A percentile compares a stretch with the other conserved stretches of the same genome.
Evolutionary conservation across 2,329 filamentous ascomycete genomes (phyloP).

Genomic region (Fusarium poae): DNA sequence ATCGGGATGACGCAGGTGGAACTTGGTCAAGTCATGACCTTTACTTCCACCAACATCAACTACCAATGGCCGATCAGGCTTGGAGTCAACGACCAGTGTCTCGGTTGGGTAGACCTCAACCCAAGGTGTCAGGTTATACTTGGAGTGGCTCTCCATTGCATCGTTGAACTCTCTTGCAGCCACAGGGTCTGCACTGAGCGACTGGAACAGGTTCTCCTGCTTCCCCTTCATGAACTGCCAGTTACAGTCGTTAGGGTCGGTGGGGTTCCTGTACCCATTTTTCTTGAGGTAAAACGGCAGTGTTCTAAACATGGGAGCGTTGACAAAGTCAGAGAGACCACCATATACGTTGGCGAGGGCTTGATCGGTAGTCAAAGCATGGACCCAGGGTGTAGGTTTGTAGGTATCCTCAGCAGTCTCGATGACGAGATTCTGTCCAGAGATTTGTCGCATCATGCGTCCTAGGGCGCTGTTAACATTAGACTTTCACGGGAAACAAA

Average conservation of each 20-base stretch:
- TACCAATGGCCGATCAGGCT: slow-evolving; percentile 49
- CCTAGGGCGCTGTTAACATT: slow-evolving; percentile 26
- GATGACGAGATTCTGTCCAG: slow-evolving; percentile 53
- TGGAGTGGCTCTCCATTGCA: slow-evolving; percentile 56
- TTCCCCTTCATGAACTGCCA: slow-evolving; percentile 52
- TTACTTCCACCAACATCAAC: slow-evolving; percentile 56
- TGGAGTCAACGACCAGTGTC: slow-evolving; percentile 46
- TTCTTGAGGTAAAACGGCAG: slow-evolving; percentile 52
- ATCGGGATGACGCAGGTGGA: slow-evolving; percentile 48
- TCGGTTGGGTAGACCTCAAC: slow-evolving; percentile 53
- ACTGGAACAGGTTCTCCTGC: slow-evolving; percentile 50
- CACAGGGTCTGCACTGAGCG: slow-evolving; percentile 48
- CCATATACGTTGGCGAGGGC: slow-evolving; percentile 52
- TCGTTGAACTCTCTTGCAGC: slow-evolving; percentile 53
- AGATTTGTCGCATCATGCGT: slow-evolving; percentile 54
- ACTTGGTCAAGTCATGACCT: slow-evolving; percentile 55
- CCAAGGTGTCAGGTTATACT: slow-evolving; percentile 56
- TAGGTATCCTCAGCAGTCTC: slow-evolving; percentile 54
- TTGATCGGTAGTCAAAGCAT: slow-evolving; percentile 48
- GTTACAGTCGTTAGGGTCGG: slow-evolving; percentile 50
- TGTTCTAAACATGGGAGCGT: slow-evolving; percentile 50
- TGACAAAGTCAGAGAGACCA: slow-evolving; percentile 52
- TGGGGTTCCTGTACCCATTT: slow-evolving; percentile 53
- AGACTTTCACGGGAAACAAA: background rate
- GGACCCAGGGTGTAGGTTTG: slow-evolving; percentile 52